A percentile compares a stretch with the other conserved stretches of the same genome.
phyloP scores from a whole-genome alignment of 2,329 filamentous ascomycete species.

The Penicillium decumbens region DNA sequence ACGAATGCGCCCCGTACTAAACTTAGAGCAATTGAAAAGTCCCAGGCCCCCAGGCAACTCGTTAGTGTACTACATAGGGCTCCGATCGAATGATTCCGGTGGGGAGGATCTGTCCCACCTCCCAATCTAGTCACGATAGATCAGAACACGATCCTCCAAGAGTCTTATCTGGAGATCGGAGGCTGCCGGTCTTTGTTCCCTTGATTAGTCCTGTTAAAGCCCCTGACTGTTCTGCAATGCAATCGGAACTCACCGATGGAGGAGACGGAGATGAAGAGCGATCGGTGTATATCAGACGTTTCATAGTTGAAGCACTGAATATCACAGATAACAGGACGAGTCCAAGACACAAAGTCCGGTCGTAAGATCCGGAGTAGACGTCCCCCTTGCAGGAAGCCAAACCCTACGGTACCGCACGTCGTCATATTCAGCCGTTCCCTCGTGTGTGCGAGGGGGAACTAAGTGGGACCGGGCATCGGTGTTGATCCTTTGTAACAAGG shows the following conservation, averaged over 20 bases:
- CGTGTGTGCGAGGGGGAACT: background rate
- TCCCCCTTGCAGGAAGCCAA: background rate
- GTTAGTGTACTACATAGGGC: background rate
- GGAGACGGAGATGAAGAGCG: background rate
- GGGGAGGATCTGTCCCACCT: background rate
- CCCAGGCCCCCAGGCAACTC: too few relatives aligned
- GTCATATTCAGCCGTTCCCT: background rate
- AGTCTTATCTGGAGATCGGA: conserved; percentile 2
- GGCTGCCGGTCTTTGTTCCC: background rate
- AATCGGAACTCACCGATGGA: conserved; percentile 6
- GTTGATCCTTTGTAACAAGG: conserved; percentile 3
- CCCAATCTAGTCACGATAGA: background rate
- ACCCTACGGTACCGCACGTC: background rate
- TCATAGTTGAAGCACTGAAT: too few relatives aligned
- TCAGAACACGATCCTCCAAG: background rate
- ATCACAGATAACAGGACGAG: too few relatives aligned
- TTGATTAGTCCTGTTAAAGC: too few relatives aligned
- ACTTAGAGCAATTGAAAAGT: background rate
- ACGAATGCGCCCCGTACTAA: background rate
- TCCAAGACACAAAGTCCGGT: too few relatives aligned
- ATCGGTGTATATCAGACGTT: background rate
- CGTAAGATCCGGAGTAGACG: background rate
- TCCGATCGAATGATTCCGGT: background rate
- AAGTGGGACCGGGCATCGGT: background rate
- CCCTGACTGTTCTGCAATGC: background rate